These are phyloP conservation scores for Rosellinia necatrix DNA, from an alignment of 2,329 filamentous ascomycete species.

Conservation along the genomic window DNA sequence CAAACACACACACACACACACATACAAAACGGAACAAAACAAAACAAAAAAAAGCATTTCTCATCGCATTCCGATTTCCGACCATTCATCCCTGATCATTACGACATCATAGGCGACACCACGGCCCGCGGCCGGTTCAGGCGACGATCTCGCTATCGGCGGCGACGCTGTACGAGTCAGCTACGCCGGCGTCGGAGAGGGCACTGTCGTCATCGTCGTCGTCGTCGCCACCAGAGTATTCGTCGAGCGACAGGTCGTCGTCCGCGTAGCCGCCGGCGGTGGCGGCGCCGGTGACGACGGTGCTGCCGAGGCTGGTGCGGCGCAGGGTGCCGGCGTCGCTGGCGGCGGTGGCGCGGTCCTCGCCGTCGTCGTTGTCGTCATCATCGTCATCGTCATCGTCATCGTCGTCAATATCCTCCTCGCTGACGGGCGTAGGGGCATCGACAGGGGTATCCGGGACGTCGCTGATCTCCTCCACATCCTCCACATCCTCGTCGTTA, in stretches of 20 bases:
- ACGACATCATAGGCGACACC: too few relatives aligned
- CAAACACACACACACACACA: too few relatives aligned
- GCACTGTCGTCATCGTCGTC: slow-evolving; percentile 37
- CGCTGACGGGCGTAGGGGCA: slow-evolving; percentile 21
- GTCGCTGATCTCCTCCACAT: too few relatives aligned
- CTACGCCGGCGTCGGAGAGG: slow-evolving; percentile 39
- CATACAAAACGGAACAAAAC: too few relatives aligned
- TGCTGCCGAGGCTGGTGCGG: slow-evolving; percentile 53
- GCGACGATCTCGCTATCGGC: slow-evolving; percentile 45
- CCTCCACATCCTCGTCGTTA: too few relatives aligned
- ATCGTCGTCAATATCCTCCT: slow-evolving; percentile 34
- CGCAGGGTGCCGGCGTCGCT: slow-evolving; percentile 57
- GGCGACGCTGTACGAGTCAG: slow-evolving; percentile 38
- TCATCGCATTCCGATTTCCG: too few relatives aligned
- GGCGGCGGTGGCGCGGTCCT: background rate
- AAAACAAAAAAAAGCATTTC: too few relatives aligned
- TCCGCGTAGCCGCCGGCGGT: slow-evolving; percentile 17
- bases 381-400: slow-evolving; percentile 41
- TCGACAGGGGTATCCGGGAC: slow-evolving; percentile 19
- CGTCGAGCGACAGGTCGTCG: slow-evolving; percentile 40
- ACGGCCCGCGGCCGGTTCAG: too few relatives aligned
- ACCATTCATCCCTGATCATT: background rate
- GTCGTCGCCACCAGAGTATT: slow-evolving; percentile 40
- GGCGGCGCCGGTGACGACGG: slow-evolving; percentile 46
- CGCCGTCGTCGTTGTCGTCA: slow-evolving; percentile 35